Conservation (phyloP, 1,284 basidiomycete genomes). For the Grifola frondosa region DNA sequence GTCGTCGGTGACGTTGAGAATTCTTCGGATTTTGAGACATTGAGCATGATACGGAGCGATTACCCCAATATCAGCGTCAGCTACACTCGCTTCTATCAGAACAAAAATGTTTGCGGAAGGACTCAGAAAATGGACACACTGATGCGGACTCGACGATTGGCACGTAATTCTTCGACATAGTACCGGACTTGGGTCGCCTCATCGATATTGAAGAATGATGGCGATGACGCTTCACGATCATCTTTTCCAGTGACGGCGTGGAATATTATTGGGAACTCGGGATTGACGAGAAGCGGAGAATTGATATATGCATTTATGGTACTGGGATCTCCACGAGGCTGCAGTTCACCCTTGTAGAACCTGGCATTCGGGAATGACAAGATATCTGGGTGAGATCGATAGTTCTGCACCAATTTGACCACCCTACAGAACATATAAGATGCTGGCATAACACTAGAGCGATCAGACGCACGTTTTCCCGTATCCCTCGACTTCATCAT, state of each 20-base stretch:
- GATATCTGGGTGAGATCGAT: constrained; percentile 56
- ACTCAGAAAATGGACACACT: constrained; percentile 38
- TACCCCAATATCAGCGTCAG: constrained; percentile 53
- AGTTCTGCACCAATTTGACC: constrained; percentile 60
- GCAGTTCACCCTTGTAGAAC: constrained; percentile 57
- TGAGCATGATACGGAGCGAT: constrained; percentile 67
- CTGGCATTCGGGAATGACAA: constrained; percentile 53
- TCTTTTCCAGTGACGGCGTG: constrained; percentile 61
- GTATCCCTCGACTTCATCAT: constrained; percentile 34
- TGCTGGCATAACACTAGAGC: too few species aligned
- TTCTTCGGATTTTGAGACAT: constrained; percentile 45
- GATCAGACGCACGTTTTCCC: constrained; percentile 38
- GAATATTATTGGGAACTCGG: constrained; percentile 58
- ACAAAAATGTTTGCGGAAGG: neutral
- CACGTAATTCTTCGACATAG: constrained; percentile 40
- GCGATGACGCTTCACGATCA: constrained; percentile 57
- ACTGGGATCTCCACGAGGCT: constrained; percentile 40
- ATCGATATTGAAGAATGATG: constrained; percentile 65
- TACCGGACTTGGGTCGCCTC: constrained; percentile 54
- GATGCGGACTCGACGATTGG: constrained; percentile 34
- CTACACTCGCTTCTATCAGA: constrained; percentile 10
- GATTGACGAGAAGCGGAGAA: constrained; percentile 36
- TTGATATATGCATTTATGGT: constrained; percentile 24
- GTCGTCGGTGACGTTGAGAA: constrained; percentile 32
- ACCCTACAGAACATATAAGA: constrained; percentile 43